Conservation (phyloP, 768 basidiomycete species). For the Chalciporus piperatus region DNA sequence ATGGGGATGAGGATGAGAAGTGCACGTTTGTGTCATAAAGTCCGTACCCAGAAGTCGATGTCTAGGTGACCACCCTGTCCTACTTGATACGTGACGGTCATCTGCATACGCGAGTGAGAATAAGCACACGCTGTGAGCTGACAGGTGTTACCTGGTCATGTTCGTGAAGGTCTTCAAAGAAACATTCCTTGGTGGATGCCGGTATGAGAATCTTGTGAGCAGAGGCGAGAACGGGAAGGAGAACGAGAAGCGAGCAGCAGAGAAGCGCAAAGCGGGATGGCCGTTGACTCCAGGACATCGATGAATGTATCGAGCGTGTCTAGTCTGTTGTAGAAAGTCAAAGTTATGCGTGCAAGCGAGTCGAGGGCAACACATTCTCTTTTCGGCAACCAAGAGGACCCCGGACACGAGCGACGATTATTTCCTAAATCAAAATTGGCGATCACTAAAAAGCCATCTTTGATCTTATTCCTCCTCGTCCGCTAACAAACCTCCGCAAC, state of each 20-base stretch:
- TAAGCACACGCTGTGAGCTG: not conserved
- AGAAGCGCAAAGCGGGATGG: constrained; percentile 39
- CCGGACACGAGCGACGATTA: constrained; percentile 30
- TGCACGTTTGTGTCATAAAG: not conserved
- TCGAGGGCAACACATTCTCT: no score
- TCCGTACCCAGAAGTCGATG: constrained; percentile 91
- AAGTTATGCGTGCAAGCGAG: no score
- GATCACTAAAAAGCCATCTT: no score
- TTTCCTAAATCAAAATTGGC: not conserved
- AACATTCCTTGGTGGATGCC: constrained; percentile 87
- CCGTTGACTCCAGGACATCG: constrained; percentile 38
- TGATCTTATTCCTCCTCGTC: constrained; percentile 18
- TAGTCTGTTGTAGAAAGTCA: not conserved
- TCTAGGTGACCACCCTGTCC: constrained; percentile 96
- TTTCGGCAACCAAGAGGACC: no score
- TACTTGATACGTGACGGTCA: constrained; percentile 99
- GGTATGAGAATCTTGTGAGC: constrained; percentile 73
- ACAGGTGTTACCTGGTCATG: constrained; percentile 72
- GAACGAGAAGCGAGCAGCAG: constrained; percentile 38
- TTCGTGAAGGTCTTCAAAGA: constrained; percentile 90
- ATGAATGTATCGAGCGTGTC: not conserved
- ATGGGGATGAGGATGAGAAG: constrained; percentile 7
- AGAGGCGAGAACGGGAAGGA: constrained; percentile 37
- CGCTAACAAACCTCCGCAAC: constrained; percentile 12
- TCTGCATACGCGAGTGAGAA: constrained; percentile 45